These are phyloP conservation scores for Phyllosticta paracitricarpa DNA, from an alignment of 2,329 filamentous ascomycete species.

Conservation along the genomic window DNA sequence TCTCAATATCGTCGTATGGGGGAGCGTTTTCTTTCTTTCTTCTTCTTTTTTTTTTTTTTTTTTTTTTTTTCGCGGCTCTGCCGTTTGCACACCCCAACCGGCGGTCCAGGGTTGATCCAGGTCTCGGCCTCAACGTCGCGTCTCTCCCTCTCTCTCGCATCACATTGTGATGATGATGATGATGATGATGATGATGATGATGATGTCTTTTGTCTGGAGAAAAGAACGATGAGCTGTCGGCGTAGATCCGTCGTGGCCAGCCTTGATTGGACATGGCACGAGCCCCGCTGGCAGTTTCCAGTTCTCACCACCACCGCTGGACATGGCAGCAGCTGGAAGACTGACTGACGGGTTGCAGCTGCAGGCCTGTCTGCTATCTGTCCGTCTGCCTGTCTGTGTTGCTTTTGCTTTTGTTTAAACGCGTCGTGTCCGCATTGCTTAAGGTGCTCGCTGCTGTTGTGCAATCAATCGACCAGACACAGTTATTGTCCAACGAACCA, in stretches of 20 bases:
- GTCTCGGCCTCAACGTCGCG: neutral
- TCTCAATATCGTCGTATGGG: too few species aligned
- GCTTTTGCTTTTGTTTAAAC: neutral
- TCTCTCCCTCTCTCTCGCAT: neutral
- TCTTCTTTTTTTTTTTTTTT: too few species aligned
- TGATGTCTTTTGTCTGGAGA: neutral
- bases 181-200: neutral
- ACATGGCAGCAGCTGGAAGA: neutral
- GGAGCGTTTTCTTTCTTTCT: too few species aligned
- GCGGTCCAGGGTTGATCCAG: neutral
- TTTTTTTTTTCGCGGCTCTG: neutral
- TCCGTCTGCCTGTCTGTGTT: neutral
- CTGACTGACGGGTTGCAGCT: neutral
- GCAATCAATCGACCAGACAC: neutral
- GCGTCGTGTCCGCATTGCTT: neutral
- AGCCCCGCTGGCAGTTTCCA: slow-evolving; percentile 2
- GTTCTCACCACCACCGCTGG: slow-evolving; percentile 1
- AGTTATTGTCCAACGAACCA: neutral
- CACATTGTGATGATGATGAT: slow-evolving; percentile 1
- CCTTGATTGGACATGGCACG: slow-evolving; percentile 4
- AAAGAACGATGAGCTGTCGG: slow-evolving; percentile 4
- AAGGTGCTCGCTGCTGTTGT: neutral
- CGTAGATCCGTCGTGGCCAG: slow-evolving; percentile 4
- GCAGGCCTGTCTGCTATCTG: neutral
- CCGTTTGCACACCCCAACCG: neutral